Base-by-base conservation (phyloP, 208 protist genomes). In the Acanthamoeba triangularis region DNA sequence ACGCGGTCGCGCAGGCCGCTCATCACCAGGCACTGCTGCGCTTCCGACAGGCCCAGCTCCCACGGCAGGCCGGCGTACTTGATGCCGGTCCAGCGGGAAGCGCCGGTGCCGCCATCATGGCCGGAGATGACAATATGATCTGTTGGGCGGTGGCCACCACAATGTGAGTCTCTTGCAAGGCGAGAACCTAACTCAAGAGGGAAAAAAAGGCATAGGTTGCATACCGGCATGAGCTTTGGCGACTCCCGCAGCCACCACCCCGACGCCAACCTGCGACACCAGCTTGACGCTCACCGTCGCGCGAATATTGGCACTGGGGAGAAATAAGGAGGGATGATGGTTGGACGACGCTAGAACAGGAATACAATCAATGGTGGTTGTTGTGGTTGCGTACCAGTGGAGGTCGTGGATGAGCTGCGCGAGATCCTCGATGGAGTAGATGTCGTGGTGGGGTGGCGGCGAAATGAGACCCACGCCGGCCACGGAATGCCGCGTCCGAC, bases 391-490 rank as follows among this genome's bases (percentile, higher is more conserved):
- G 65, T 56, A 80, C 44, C 33, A 65, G 69, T 97, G 96, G 52
- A 98, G 93, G 94, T 99, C 98, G 95, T 98, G 98, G 91, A 99
- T 99, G 59, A 99, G 96, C 96, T 99, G 98, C 8, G 96, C 88
- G 7, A 99, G 94, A 95, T 98, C 98, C 93, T 98, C 98, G 94
- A 98, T 98, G 74, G 98, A 98, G 94, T 98, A 98, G 95, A 98
- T 98, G 95, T 98, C 98, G 97, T 98, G 98, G 95, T 98, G 98
- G 10, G 98, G 98, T 23, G 98, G 98, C n/a, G 98, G 98, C n/a
- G 56, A 98, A 76, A 99, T 98, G 44, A 99, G 96, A 49, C 97
- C 98, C 16, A 99, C 98, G 8, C 98, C 98, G 5, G 95, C 87
- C 56, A 97, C 98, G 25, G 97, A 98, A 72, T 98, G 65, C 65